These are phyloP conservation scores for Beauveria varroae DNA, from an alignment of 2,329 filamentous ascomycete genomes.

Conservation along the genomic window DNA sequence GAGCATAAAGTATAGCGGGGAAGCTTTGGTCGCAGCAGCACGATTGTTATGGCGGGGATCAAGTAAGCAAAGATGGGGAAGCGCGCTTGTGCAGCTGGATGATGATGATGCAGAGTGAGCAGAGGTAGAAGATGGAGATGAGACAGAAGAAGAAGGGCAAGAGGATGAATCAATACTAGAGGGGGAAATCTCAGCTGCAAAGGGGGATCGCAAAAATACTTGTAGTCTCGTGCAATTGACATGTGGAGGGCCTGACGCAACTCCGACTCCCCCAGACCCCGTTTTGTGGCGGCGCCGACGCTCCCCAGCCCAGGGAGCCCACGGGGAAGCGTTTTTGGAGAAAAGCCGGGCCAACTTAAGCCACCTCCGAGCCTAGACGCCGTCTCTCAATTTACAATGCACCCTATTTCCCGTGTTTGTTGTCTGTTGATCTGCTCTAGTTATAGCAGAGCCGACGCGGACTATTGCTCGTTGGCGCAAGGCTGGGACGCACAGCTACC, in stretches of 20 bases:
- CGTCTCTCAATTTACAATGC: not conserved
- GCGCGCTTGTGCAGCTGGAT: not conserved
- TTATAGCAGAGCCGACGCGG: not conserved
- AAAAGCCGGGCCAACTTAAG: not conserved
- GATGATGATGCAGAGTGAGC: not conserved
- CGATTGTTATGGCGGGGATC: conserved; percentile 7
- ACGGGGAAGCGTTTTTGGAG: conserved; percentile 4
- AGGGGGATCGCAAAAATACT: conserved; percentile 12
- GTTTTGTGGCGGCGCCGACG: conserved; percentile 3
- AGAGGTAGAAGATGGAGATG: not conserved
- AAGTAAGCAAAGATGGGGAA: conserved; percentile 9
- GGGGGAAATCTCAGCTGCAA: not conserved
- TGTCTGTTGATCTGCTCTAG: not conserved
- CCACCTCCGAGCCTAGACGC: conserved; percentile 4
- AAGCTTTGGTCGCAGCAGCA: conserved; percentile 10
- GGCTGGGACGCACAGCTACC: not conserved
- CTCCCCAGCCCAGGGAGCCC: not conserved
- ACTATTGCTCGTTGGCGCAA: conserved; percentile 5
- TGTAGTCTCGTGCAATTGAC: conserved; percentile 4
- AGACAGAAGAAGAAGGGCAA: not conserved
- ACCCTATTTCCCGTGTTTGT: not conserved
- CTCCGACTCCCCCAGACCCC: conserved; percentile 4
- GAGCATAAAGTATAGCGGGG: conserved; percentile 16
- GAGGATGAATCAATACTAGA: not conserved
- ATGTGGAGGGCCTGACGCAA: conserved; percentile 12